Evolutionary conservation across 305 asterid genomes (phyloP), one percentile per base, ranked within the genome.

Genomic region (Fraxinus angustifolia): DNA sequence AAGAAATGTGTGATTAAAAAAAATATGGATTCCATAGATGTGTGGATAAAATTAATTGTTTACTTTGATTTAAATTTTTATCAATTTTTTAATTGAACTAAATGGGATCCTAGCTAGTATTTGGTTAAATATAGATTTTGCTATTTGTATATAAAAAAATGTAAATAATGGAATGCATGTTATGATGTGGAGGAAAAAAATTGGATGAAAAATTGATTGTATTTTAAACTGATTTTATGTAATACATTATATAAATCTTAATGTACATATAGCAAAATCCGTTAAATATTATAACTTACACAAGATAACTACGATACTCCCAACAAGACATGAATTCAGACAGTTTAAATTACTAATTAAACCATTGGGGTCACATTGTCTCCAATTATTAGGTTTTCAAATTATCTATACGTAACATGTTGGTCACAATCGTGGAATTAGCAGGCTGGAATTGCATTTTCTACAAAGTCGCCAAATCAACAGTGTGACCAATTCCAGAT

Each of bases 391-490:
- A 48, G 31, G 45, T 34, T 35, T 62, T 74, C 74, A 31, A 3
- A 38, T 38, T 42, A 76, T 53, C 60, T 14, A 48, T 48, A 0
- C 21, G 58, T 35, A n/a, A 72, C 65, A 31, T 17, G 1, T 50
- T 65, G 83, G 81, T 62, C 87, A 81, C 23, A n/a, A 7, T 36
- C 11, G 26, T 38, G 68, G 56, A 48, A 48, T 14, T 14, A 48
- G 58, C 58, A 4, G 5, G 58, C 58, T 48, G 58, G 58, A 48
- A 48, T 48, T 48, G 58, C 58, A 78, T 21, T 19, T 26, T 31
- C 78, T 71, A 65, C 48, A 14, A 16, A 75, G 82, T 71, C 82
- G 78, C 86, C 74, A 85, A 79, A 82, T 82, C 80, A 85, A 82
- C 42, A 82, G 88, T 79, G 53, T 34, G 23, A 67, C 34, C 76